Percentiles rank a stretch among this genome's conserved stretches.
These are phyloP conservation scores for Pichia insulana DNA, from an alignment of 805 yeast species.

Conservation along the genomic window DNA sequence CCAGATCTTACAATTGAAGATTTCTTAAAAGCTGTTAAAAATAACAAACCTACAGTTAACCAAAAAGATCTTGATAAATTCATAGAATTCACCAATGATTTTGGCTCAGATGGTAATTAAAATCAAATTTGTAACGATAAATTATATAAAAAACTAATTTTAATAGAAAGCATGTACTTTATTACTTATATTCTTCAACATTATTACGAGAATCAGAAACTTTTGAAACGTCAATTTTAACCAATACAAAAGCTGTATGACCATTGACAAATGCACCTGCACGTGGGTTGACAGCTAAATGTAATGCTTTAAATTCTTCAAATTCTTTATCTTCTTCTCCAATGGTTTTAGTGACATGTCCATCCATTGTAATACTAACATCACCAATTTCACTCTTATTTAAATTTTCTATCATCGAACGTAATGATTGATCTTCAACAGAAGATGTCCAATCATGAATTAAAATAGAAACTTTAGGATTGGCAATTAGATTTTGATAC, in stretches of 20 bases:
- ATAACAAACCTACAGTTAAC: constrained; percentile 92
- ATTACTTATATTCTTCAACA: constrained; percentile 21
- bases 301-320: constrained; percentile 51
- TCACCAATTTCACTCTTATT: constrained; percentile 75
- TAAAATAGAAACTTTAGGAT: constrained; percentile 73
- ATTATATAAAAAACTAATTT: no score
- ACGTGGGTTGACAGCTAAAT: constrained; percentile 55
- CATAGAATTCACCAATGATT: constrained; percentile 82
- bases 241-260: constrained; percentile 56
- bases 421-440: constrained; percentile 24
- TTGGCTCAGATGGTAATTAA: constrained; percentile 90
- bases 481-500: constrained; percentile 55
- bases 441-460: constrained; percentile 86
- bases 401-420: constrained; percentile 60
- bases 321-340: constrained; percentile 39
- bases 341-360: constrained; percentile 46
- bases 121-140: background rate
- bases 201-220: constrained; percentile 74
- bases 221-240: constrained; percentile 57
- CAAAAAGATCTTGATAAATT: constrained; percentile 74
- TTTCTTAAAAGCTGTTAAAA: constrained; percentile 84
- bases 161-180: background rate
- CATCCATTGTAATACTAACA: constrained; percentile 74
- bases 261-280: constrained; percentile 61
- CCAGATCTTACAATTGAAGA: constrained; percentile 88